phyloP scores from a whole-genome alignment of 176 grass and related monocot genomes.

The Oryza rufipogon region DNA sequence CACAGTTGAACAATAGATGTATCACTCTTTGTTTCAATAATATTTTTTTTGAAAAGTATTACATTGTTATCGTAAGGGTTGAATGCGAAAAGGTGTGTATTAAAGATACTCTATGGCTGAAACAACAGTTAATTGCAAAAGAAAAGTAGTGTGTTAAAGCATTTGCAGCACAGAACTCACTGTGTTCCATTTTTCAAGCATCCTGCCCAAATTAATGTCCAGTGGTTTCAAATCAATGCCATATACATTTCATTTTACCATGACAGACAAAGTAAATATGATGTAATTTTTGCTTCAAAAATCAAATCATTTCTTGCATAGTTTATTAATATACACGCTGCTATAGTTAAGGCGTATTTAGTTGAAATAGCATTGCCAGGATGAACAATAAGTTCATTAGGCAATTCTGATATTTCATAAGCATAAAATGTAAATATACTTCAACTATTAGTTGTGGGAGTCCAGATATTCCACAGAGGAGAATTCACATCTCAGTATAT shows the following conservation, averaged over 20 bases:
- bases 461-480: neutral
- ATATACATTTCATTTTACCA: neutral
- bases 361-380: neutral
- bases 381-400: neutral
- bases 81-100: neutral
- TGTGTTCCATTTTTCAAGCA: slow-evolving; percentile 14
- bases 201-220: neutral
- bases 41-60: neutral
- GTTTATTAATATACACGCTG: slow-evolving; percentile 13
- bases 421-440: neutral
- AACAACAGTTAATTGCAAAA: neutral
- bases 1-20: neutral
- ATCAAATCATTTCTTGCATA: neutral
- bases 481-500: neutral
- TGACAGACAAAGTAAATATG: neutral
- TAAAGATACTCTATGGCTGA: neutral
- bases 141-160: neutral
- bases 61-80: neutral
- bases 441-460: slow-evolving; percentile 4
- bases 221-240: neutral
- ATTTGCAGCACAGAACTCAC: neutral
- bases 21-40: neutral
- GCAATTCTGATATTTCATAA: neutral
- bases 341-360: slow-evolving; percentile 9
- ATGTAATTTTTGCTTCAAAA: neutral